Percentiles rank a stretch among this genome's conserved stretches.
Evolutionary conservation across 2,329 filamentous ascomycete genomes (phyloP).

Genomic region (Neocucurbitaria cava): DNA sequence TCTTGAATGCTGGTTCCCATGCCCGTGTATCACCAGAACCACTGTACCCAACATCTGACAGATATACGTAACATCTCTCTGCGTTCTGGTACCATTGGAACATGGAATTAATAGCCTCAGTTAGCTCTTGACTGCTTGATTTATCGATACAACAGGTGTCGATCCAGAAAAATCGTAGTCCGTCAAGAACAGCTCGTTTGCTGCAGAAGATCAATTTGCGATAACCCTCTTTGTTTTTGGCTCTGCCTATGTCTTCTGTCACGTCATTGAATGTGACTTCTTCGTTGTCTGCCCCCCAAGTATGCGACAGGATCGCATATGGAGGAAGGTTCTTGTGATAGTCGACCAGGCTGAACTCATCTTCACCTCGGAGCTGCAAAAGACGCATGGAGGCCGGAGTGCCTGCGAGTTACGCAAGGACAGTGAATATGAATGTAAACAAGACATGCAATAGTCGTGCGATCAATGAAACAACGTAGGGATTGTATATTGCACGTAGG

Average conservation of each 20-base stretch:
- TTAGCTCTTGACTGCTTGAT: neutral
- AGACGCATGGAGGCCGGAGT: neutral
- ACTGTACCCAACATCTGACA: conserved; percentile 5
- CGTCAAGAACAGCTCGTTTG: conserved; percentile 3
- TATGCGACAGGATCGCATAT: conserved; percentile 16
- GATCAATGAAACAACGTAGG: too few species aligned
- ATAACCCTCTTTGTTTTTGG: conserved; percentile 4
- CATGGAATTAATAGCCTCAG: conserved; percentile 9
- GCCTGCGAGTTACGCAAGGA: neutral
- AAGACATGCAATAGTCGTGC: too few species aligned
- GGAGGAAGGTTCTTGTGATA: conserved; percentile 3
- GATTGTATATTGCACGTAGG: neutral
- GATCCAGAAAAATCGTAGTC: conserved; percentile 3
- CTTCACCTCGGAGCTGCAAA: neutral
- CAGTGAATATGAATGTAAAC: too few species aligned
- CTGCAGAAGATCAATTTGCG: conserved; percentile 9
- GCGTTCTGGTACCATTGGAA: conserved; percentile 8
- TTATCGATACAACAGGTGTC: conserved; percentile 13
- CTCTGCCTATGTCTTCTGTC: neutral
- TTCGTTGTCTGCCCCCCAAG: conserved; percentile 2
- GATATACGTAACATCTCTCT: conserved; percentile 4
- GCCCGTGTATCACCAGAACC: too few species aligned
- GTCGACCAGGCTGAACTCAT: neutral
- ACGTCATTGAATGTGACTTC: conserved; percentile 12
- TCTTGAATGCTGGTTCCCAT: conserved; percentile 5